Conservation (phyloP, 257 asterid genomes). For the Lavandula angustifolia region DNA sequence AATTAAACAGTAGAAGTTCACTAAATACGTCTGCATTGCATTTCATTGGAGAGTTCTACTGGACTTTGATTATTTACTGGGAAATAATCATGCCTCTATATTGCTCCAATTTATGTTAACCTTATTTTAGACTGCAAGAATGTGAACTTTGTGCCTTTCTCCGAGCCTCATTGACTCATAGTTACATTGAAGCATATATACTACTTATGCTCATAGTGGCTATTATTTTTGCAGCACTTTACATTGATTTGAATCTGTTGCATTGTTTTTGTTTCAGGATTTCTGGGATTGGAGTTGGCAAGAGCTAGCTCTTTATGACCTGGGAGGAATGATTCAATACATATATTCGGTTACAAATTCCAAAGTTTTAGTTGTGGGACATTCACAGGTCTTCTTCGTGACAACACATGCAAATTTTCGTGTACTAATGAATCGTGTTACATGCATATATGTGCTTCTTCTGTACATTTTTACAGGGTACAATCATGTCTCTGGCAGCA, state of each 20-base stretch:
- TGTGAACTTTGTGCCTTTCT: conserved; percentile 14
- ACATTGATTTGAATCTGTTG: conserved; percentile 21
- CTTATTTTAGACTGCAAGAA: conserved; percentile 6
- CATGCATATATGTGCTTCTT: conserved; percentile 27
- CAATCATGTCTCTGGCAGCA: conserved; percentile 95
- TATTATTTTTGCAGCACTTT: conserved; percentile 5
- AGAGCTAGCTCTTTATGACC: conserved; percentile 87
- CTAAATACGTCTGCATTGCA: neutral
- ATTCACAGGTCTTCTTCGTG: conserved; percentile 77
- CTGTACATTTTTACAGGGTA: conserved; percentile 57
- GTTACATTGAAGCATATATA: neutral
- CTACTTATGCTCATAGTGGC: neutral
- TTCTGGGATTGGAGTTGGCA: conserved; percentile 99
- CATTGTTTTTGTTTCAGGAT: conserved; percentile 49
- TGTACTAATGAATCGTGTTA: conserved; percentile 18
- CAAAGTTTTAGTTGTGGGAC: conserved; percentile 81
- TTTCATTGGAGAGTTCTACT: neutral
- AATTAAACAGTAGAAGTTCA: neutral
- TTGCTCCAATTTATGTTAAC: conserved; percentile 22
- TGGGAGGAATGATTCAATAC: conserved; percentile 76
- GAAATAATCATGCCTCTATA: conserved; percentile 13
- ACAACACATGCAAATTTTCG: conserved; percentile 3
- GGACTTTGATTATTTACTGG: conserved; percentile 13
- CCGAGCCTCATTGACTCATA: conserved; percentile 3
- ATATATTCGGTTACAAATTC: conserved; percentile 57